Evolutionary conservation across 106 monocot species (phyloP), one percentile per base, ranked within the genome.

Genomic region (Hemerocallis citrina): DNA sequence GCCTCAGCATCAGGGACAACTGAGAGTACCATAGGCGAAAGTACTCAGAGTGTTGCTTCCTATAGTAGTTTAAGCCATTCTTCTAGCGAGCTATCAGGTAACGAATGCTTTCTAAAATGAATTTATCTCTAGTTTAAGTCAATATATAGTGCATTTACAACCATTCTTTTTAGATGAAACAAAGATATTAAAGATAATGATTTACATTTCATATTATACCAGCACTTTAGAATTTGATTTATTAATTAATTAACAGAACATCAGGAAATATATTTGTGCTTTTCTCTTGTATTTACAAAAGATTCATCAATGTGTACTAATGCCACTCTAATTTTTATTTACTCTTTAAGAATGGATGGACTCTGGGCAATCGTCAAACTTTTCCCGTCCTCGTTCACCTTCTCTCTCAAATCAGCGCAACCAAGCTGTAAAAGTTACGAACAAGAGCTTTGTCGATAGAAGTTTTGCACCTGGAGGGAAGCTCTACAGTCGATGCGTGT

Each of bases 351-450:
- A 78, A 57, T 62, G 44, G 27, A 39, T 45, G 35, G 67, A 37
- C 21, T 50, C 59, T 29, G 82, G 64, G 43, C 44, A 43, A 61
- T 24, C 17, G 16, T 24, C 67, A 59, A 65, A 55, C n/a, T 31
- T 45, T 25, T 51, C 50, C 38, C 56, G 38, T 37, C 38, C 47
- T 41, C 14, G 25, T 48, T 14, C 64, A 36, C 36, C 65, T 41
- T 58, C 59, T 25, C 49, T 70, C 45, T 19, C 55, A 61, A 65
- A 16, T 44, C 79, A 80, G 41, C 65, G 61, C 29, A 55, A 57
- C 36, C 78, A 52, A 63, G 63, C 72, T 37, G 73, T 78, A 21
- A 54, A 49, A 64, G 48, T 48, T 51, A 27, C 64, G 68, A 78
- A 78, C 48, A 57, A 73, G 37, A 11, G 28, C 29, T 39, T 27